phyloP scores from a whole-genome alignment of 345 rosid species.

The Gynandropsis gynandra region DNA sequence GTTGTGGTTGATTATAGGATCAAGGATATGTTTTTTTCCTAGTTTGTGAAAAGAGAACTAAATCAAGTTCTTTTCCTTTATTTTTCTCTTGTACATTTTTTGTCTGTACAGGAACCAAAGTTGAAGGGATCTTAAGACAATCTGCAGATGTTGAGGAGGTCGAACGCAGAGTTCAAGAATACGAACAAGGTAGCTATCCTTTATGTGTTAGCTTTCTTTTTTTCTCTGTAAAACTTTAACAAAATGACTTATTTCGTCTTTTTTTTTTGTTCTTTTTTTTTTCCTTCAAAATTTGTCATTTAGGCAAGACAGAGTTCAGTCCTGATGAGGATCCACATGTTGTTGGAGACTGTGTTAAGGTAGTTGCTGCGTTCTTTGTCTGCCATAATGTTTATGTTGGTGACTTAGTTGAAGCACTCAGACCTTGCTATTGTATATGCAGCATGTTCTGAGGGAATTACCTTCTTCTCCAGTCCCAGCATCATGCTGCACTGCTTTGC shows the following conservation, averaged over 20 bases:
- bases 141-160: constrained; percentile 99
- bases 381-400: constrained; percentile 8
- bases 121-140: constrained; percentile 89
- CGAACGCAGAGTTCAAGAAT: constrained; percentile 86
- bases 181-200: constrained; percentile 67
- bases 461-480: constrained; percentile 99
- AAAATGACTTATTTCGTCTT: constrained; percentile 11
- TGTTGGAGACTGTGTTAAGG: constrained; percentile 98
- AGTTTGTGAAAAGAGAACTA: no score
- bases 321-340: constrained; percentile 95
- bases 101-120: constrained; percentile 57
- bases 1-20: no score
- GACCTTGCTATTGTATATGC: constrained; percentile 27
- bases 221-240: no score
- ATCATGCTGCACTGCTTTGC: constrained; percentile 90
- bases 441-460: constrained; percentile 95
- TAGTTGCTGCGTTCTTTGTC: constrained; percentile 25
- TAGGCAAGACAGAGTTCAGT: constrained; percentile 85
- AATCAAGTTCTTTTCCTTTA: neutral
- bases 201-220: no score
- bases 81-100: constrained; percentile 11
- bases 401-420: constrained; percentile 20
- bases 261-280: neutral
- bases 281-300: constrained; percentile 11
- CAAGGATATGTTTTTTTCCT: no score